Conservation (phyloP, 2,329 filamentous ascomycete genomes). For the Neofusicoccum laricinum region DNA sequence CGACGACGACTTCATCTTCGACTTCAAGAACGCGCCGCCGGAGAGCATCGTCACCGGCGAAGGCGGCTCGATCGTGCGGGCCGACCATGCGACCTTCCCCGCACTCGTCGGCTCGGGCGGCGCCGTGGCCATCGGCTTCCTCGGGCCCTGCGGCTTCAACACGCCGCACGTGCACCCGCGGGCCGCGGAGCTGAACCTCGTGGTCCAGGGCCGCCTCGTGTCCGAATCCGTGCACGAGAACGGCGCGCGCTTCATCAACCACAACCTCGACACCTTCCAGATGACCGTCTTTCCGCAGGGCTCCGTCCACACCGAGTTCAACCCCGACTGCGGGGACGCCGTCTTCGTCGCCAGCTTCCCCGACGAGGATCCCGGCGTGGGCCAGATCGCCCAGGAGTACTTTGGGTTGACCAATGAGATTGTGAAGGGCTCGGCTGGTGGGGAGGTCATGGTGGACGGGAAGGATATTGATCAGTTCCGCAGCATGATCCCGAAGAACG, state of each 20-base stretch:
- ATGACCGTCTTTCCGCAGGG: slow-evolving; percentile 57
- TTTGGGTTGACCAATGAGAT: slow-evolving; percentile 48
- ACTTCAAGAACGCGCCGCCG: slow-evolving; percentile 15
- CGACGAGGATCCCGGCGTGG: slow-evolving; percentile 52
- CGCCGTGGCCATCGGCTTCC: slow-evolving; percentile 16
- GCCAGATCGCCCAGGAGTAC: slow-evolving; percentile 50
- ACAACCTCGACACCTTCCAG: slow-evolving; percentile 43
- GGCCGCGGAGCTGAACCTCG: slow-evolving; percentile 52
- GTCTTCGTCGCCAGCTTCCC: slow-evolving; percentile 52
- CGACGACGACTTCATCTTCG: slow-evolving; percentile 16
- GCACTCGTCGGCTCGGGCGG: slow-evolving; percentile 12
- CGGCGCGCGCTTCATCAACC: slow-evolving; percentile 31
- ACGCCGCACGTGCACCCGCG: slow-evolving; percentile 57
- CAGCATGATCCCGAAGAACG: slow-evolving; percentile 17
- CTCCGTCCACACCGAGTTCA: slow-evolving; percentile 55
- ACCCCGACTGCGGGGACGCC: slow-evolving; percentile 52
- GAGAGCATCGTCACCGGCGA: slow-evolving; percentile 1
- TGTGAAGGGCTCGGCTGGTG: slow-evolving; percentile 47
- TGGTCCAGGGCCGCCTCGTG: slow-evolving; percentile 49
- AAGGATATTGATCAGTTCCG: slow-evolving; percentile 46
- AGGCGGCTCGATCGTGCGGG: slow-evolving; percentile 16
- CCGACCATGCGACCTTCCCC: slow-evolving; percentile 12
- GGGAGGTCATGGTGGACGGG: slow-evolving; percentile 43
- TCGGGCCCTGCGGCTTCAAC: slow-evolving; percentile 33
- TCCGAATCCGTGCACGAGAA: slow-evolving; percentile 51